phyloP scores from a whole-genome alignment of 129 eudicot species.

The Helianthus tuberosus region DNA sequence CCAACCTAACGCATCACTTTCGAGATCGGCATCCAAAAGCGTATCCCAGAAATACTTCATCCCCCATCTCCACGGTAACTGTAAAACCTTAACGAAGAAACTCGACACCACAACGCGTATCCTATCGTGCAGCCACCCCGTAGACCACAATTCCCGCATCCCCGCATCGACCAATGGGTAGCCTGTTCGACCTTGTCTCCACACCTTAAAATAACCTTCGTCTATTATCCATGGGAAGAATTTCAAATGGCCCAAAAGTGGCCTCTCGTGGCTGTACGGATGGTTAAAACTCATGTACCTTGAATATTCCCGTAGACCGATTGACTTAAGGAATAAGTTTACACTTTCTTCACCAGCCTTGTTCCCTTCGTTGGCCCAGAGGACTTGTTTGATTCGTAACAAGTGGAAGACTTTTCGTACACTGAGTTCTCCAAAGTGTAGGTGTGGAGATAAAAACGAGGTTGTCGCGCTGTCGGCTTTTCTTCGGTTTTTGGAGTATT shows the following conservation, averaged over 20 bases:
- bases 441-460: conserved; percentile 85
- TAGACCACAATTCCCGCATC: conserved; percentile 93
- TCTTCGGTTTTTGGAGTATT: conserved; percentile 69
- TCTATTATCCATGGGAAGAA: conserved; percentile 84
- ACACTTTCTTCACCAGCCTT: conserved; percentile 83
- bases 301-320: conserved; percentile 84
- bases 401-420: conserved; percentile 81
- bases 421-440: conserved; percentile 86
- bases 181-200: conserved; percentile 96
- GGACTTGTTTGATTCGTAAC: conserved; percentile 75
- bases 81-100: conserved; percentile 87
- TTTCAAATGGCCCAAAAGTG: conserved; percentile 73
- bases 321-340: conserved; percentile 73
- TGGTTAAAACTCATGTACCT: conserved; percentile 83
- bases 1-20: conserved; percentile 94
- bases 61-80: conserved; percentile 96
- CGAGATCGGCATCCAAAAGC: conserved; percentile 92
- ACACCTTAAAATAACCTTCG: conserved; percentile 75
- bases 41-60: conserved; percentile 98
- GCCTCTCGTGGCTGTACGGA: conserved; percentile 84
- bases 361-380: conserved; percentile 89
- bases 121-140: conserved; percentile 88
- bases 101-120: conserved; percentile 86
- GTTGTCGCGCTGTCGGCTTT: conserved; percentile 90
- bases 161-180: conserved; percentile 98